A percentile compares a stretch with the other conserved stretches of the same genome.
These are phyloP conservation scores for Leccinum uliginosum DNA, from an alignment of 768 basidiomycete species.

Conservation along the genomic window DNA sequence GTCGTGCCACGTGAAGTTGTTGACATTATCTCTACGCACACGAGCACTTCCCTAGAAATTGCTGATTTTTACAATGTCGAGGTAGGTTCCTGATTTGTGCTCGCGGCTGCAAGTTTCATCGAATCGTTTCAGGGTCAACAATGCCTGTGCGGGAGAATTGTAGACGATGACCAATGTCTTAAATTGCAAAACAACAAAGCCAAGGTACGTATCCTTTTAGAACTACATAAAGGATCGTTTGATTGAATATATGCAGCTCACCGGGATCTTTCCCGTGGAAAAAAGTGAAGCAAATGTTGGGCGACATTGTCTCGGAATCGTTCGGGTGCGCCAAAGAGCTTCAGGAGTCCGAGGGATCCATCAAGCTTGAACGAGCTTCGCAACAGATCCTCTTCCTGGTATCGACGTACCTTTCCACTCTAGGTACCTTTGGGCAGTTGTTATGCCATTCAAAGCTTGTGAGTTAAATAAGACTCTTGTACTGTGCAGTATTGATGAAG, in stretches of 20 bases:
- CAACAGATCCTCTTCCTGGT: conserved; percentile 91
- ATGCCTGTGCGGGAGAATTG: too few species aligned
- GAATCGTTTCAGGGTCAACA: too few species aligned
- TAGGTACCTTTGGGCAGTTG: conserved; percentile 97
- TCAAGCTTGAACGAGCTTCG: conserved; percentile 94
- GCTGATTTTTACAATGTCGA: conserved; percentile 94
- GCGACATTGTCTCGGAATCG: conserved; percentile 84
- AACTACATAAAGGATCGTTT: neutral
- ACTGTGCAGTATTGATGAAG: neutral
- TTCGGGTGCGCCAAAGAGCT: conserved; percentile 71
- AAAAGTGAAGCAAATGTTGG: conserved; percentile 94
- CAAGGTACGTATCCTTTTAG: conserved; percentile 45
- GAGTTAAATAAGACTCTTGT: conserved; percentile 34
- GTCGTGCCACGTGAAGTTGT: conserved; percentile 94
- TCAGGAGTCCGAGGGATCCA: conserved; percentile 78
- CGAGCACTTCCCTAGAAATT: conserved; percentile 86
- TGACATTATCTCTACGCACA: conserved; percentile 75
- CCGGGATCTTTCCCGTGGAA: conserved; percentile 82
- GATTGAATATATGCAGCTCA: conserved; percentile 49
- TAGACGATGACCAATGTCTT: too few species aligned
- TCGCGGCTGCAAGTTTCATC: too few species aligned
- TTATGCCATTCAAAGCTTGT: conserved; percentile 96
- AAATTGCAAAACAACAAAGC: too few species aligned
- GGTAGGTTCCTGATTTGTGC: too few species aligned
- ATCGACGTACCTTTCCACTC: conserved; percentile 99